Base-by-base conservation (phyloP, 2,329 filamentous ascomycete species). In the Talaromyces piceae region DNA sequence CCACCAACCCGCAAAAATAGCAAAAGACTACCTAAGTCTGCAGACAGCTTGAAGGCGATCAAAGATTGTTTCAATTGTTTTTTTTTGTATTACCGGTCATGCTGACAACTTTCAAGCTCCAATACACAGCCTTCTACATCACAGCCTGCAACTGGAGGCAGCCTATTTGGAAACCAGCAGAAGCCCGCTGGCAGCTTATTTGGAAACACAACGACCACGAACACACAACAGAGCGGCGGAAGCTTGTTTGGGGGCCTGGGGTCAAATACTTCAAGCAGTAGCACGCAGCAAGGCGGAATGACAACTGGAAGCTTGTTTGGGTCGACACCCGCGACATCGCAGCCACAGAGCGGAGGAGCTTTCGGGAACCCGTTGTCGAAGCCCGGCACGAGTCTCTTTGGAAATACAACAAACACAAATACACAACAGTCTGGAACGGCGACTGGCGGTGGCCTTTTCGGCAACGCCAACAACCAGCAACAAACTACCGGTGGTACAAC, bases 151-250 rank as follows among this genome's bases (percentile, higher is more conserved):
- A 31, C 50, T 4, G 53, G 49, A 37, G 49, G 45, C 5, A 59
- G 64, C 13, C 58, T 62, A 3, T 69, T 69, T 30, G 64, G 60
- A 41, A 66, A 64, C 41, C 66, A 67, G 47, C 41, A 61, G 7
- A 69, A 68, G 28, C 65, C 66, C 5, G 58, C 60, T 11, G 63
- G 62, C 11, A 53, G 66, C 30, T 54, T 70, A 16, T 69, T 70
- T 47, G 64, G 63, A 43, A 43, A 43, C 20, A 43, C 39, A 16
- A 30, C 56, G 8, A 52, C 57, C 3, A 33, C 59, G 23, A 57
- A 57, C 43, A 62, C 61, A 47, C 62, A 64, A 33, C 60, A 62
- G 49, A 62, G 61, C 50, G 59, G 64, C 22, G 64, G 65, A 22
- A 60, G 63, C 27, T 60, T 69, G 62, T 68, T 69, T 41, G 59